Percentiles rank a stretch among this genome's conserved stretches.
phyloP scores from a whole-genome alignment of 169 alveolate genomes.

The Perkinsus chesapeaki region DNA sequence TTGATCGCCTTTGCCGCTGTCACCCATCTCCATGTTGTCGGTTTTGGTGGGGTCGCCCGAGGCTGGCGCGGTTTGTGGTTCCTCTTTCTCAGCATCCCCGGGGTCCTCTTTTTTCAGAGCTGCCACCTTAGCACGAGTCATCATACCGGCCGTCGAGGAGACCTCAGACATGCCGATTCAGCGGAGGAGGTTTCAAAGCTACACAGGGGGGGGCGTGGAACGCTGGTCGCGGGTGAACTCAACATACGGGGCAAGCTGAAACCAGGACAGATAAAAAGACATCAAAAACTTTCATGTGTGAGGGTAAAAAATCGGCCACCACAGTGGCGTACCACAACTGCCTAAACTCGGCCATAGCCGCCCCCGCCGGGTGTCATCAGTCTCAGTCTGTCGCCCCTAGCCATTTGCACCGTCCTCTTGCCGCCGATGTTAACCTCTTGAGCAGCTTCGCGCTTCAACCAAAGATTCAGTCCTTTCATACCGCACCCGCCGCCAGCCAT shows the following conservation, averaged over 20 bases:
- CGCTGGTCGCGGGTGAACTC: no score
- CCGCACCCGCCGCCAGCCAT: conserved; percentile 63
- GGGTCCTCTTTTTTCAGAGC: not conserved
- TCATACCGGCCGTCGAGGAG: not conserved
- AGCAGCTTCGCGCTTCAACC: conserved; percentile 29
- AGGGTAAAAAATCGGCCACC: not conserved
- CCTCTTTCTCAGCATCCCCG: not conserved
- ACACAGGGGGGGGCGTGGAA: not conserved
- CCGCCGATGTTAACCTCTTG: conserved; percentile 45
- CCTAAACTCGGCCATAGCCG: conserved; percentile 48
- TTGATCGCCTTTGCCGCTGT: no score
- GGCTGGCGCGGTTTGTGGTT: no score
- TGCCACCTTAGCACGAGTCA: not conserved
- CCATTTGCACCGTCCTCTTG: conserved; percentile 38
- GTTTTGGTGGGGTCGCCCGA: no score
- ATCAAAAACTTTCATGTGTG: not conserved
- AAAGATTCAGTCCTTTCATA: conserved; percentile 50
- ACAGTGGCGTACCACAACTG: not conserved
- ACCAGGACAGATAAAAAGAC: no score
- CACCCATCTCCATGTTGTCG: not conserved
- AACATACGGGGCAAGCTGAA: no score
- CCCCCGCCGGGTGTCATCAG: conserved; percentile 77
- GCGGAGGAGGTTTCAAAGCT: not conserved
- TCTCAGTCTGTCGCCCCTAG: conserved; percentile 38
- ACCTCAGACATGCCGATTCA: not conserved